phyloP scores from a whole-genome alignment of 441 rosid species.

The Omphalea diandra region DNA sequence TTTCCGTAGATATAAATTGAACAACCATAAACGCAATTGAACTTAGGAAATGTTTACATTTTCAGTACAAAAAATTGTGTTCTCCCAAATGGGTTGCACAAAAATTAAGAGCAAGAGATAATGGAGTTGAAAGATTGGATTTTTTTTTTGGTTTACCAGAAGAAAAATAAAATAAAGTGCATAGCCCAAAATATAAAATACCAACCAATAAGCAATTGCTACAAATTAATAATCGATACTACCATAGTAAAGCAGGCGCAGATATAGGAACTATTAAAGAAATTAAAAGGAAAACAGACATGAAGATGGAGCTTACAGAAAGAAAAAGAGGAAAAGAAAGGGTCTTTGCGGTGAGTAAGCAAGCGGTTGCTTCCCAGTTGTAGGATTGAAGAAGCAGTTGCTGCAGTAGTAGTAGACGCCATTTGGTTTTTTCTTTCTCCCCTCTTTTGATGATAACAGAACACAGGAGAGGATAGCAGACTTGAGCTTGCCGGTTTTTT shows the following conservation, averaged over 20 bases:
- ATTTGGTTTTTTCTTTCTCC: too few relatives aligned
- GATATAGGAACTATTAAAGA: neutral
- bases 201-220: slow-evolving; percentile 9
- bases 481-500: too few relatives aligned
- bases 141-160: too few relatives aligned
- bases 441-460: neutral
- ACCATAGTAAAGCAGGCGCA: neutral
- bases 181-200: neutral
- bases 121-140: too few relatives aligned
- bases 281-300: neutral
- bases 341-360: neutral
- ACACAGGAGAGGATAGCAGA: neutral
- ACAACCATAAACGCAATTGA: neutral
- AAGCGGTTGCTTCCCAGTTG: slow-evolving; percentile 3
- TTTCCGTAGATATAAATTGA: neutral
- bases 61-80: too few relatives aligned
- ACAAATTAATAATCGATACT: neutral
- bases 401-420: slow-evolving; percentile 5
- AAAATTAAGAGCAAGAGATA: too few relatives aligned
- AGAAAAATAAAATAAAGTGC: too few relatives aligned
- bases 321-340: slow-evolving; percentile 20
- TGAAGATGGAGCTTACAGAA: slow-evolving; percentile 21
- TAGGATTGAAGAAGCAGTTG: slow-evolving; percentile 5
- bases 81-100: neutral
- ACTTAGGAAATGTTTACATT: neutral